Evolutionary conservation across 164 flowering plant species (phyloP), one percentile per base, ranked within the genome.

Genomic region (Stephania japonica): DNA sequence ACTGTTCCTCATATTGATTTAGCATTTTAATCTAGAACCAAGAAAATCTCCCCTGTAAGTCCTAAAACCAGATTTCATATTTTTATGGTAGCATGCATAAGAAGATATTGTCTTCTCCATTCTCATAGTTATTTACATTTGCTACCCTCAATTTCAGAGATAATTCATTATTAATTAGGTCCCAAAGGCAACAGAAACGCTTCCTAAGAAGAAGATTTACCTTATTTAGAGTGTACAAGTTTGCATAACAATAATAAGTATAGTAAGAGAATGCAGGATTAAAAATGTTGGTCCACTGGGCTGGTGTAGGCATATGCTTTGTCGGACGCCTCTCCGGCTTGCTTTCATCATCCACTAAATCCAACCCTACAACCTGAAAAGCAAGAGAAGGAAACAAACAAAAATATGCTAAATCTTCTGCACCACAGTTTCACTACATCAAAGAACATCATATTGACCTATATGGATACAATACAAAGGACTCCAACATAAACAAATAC

Each of bases 301-400:
- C 87, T 16, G 99, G 99, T n/a, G 95, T 91, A 16, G 94, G 98
- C 99, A 96, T 96, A 83, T 96, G 99, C 76, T 96, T 96, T 72
- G 98, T 96, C 19, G 99, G 99, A 59, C 98, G 93, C 71, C 99
- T 89, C 81, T 96, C 99, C 72, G 99, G 97, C 80, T 93, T 96
- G 80, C 98, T 96, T 80, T 96, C 99, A 81, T 96, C 99, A 88
- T 96, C 99, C 75, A 96, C 99, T 81, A 96, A 84, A 86, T 94
- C 99, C 66, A 94, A 79, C 43, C 99, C 98, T 73, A 94, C 99
- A 80, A 94, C 98, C 99, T 94, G 81, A 65, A 78, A 75, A 70
- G 44, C 44, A 32, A 70, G 56, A 70, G 38, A 23, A 70, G 27
- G 24, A 70, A 56, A 62, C 14, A 71, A n/a, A 27, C 42, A 19